phyloP scores from a whole-genome alignment of 2,329 filamentous ascomycete species.

The Daldinia sp. region DNA sequence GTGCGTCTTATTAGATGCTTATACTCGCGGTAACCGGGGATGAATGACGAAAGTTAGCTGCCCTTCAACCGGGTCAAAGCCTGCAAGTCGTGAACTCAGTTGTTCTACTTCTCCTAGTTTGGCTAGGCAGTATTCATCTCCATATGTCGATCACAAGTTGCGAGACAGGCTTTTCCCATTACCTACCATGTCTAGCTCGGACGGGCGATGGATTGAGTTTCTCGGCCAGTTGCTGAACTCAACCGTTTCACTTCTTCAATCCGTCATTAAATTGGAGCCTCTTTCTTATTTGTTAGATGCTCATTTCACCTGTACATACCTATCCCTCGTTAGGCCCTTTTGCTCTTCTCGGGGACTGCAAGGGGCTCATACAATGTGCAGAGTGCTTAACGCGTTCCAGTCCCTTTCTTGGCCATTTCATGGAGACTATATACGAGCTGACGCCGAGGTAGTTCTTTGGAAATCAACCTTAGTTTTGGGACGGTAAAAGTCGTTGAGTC shows the following conservation, averaged over 20 bases:
- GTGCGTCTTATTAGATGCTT: neutral
- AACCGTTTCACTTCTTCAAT: constrained; percentile 2
- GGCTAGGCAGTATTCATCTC: constrained; percentile 21
- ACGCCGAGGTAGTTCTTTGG: neutral
- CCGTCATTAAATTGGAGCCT: constrained; percentile 17
- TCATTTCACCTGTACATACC: neutral
- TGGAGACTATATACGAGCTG: neutral
- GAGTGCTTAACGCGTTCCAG: neutral
- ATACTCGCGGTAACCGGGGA: neutral
- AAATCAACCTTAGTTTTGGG: neutral
- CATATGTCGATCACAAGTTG: constrained; percentile 24
- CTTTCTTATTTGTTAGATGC: constrained; percentile 5
- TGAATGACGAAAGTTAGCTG: neutral
- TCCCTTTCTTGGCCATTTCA: neutral
- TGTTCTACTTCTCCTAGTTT: constrained; percentile 11
- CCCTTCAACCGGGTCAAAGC: neutral
- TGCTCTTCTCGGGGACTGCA: neutral
- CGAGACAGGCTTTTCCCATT: constrained; percentile 8
- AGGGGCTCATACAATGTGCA: neutral
- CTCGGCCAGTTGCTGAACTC: constrained; percentile 25
- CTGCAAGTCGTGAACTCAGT: constrained; percentile 2
- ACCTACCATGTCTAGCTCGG: constrained; percentile 15
- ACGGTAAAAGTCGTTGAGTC: neutral
- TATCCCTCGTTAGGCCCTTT: neutral
- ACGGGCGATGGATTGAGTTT: constrained; percentile 21